These are phyloP conservation scores for Trichopus zeylanicus DNA, from an alignment of 116 monocot genomes.

Conservation along the genomic window DNA sequence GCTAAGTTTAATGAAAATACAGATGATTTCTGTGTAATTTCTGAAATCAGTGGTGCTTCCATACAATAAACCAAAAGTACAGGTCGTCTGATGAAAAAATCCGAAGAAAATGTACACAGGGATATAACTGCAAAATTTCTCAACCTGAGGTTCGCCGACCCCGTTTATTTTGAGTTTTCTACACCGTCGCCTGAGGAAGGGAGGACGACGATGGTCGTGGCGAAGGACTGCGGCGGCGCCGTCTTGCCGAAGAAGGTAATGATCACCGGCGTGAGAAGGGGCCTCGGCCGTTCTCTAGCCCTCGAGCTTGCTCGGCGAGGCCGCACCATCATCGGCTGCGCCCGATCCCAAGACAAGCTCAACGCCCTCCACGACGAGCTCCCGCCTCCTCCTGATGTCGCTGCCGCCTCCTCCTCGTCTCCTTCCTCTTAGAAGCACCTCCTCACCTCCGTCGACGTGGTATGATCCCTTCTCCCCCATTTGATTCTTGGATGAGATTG, in stretches of 20 bases:
- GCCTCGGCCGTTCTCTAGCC: constrained; percentile 66
- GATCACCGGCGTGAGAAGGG: constrained; percentile 84
- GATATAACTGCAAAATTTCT: too few relatives aligned
- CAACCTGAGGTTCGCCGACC: too few relatives aligned
- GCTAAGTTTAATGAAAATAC: too few relatives aligned
- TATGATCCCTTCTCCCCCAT: constrained; percentile 12
- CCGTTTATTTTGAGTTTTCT: too few relatives aligned
- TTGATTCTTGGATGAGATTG: too few relatives aligned
- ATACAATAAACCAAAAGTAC: too few relatives aligned
- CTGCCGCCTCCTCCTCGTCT: constrained; percentile 16
- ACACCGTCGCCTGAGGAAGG: too few relatives aligned
- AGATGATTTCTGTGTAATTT: too few relatives aligned
- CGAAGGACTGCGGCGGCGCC: too few relatives aligned
- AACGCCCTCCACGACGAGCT: constrained; percentile 41
- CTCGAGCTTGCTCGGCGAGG: constrained; percentile 72
- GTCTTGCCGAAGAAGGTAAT: constrained; percentile 67
- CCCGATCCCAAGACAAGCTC: constrained; percentile 59
- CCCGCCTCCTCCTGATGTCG: neutral
- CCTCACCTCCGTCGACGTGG: constrained; percentile 57
- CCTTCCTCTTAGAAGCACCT: constrained; percentile 35
- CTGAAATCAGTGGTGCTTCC: too few relatives aligned
- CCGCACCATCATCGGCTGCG: constrained; percentile 72
- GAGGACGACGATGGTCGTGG: constrained; percentile 1
- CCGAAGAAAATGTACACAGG: too few relatives aligned
- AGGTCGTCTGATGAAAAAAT: too few relatives aligned